Base-by-base conservation (phyloP, 108 stramenopile genomes). In the Stephanodiscus minutulus region DNA sequence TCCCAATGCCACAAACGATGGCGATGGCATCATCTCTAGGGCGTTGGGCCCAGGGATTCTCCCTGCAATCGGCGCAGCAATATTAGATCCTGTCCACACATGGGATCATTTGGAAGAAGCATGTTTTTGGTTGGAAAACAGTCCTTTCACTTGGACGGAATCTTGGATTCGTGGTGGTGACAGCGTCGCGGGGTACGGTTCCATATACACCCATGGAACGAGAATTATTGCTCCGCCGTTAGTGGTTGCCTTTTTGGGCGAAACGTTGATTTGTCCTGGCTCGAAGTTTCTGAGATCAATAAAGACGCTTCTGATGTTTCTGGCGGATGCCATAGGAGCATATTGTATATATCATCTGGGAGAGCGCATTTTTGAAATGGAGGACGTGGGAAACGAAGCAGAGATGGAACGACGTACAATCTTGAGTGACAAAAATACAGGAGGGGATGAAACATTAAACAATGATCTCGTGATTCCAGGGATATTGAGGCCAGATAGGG, bases 101-200 rank as follows among this genome's bases (percentile, higher is more conserved):
- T 74, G 73, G 78, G 68, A 79, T 63, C 68, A 74, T 37, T 64
- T 80, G 25, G 61, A 56, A 43, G 76, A 66, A 21, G 71, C 71
- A 10, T 60, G 72, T 27, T 72, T 77, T 46, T 58, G 68, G 56
- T 49, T 57, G 21, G 56, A 65, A 12, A 44, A 65, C 21, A 15
- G 18, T 35, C 22, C 31, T 13, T 52, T 31, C 1, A 7, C 13
- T 25, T 61, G 70, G 70, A 21, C 33, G 33, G 54, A 64, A 6
- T 58, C 27, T 2, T 9, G 27, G 27, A 15, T 33, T 21, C 18
- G 18, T 61, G 67, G 29, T 46, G 24, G 20, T 13, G 18, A 21
- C 13, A 47, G 15, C 13, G 25, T 6, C 12, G 29, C 18, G 20
- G 57, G 66, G 13, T 64, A 58, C 29, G 27, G 28, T 22, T 63